Base-by-base conservation (phyloP, 2,329 filamentous ascomycete genomes). In the Truncatella angustata region DNA sequence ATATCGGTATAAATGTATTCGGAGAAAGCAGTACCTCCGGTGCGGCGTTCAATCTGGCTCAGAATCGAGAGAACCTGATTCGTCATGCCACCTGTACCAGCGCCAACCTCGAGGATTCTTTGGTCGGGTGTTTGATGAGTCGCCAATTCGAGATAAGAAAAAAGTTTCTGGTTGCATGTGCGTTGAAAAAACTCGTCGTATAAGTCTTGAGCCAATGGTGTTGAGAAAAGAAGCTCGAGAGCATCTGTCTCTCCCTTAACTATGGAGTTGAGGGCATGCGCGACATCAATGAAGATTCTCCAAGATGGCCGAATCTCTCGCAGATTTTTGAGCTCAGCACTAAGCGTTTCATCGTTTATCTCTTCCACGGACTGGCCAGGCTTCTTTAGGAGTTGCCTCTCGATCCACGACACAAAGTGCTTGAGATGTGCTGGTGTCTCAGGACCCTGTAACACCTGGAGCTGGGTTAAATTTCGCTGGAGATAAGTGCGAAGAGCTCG, bases 181-280 rank as follows among this genome's bases (percentile, higher is more conserved):
- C 51, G 50, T 4, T 44, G 28, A 44, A 60, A 62, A 51, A 71
- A 53, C 26, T 66, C 60, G 10, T 57, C 58, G 49, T 73, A 73
- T 51, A 71, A 66, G 2, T 57, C 56, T 37, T 67, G 66, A 1
- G 73, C 66, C 2, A 68, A 55, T 18, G 65, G 62, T 1, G 63
- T 59, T 32, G 64, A 63, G 52, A 72, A 72, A n/a, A 73, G 62
- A 11, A 73, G 56, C 24, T 69, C 56, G 0, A 73, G 56, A 0
- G 71, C 68, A 46, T 73, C 66, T 5, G 64, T 55, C 30, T 66
- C 60, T 2, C 66, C 67, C 3, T 56, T 40, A 4, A 73, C 55
- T 28, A 51, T 28, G 3, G 43, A 45, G 23, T 12, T 5, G 4
- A 51, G n/a, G 20, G 44, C 40, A 12, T 49, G 14, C 12, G 37